phyloP scores from a whole-genome alignment of 139 green algal species.

The Nannochloris sp. region DNA sequence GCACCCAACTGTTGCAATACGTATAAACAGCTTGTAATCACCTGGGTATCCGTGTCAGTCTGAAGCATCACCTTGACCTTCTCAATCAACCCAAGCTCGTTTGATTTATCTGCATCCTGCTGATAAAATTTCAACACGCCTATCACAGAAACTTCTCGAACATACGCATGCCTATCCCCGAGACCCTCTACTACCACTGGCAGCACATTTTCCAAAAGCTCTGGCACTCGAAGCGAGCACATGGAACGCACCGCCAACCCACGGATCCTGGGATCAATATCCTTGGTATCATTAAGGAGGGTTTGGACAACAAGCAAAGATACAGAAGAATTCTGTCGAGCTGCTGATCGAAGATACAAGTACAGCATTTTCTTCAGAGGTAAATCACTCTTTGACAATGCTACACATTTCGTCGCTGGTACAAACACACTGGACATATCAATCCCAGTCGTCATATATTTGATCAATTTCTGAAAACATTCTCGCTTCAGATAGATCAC shows the following conservation, averaged over 20 bases:
- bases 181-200: conserved; percentile 38
- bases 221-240: conserved; percentile 77
- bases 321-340: conserved; percentile 38
- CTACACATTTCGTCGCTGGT: conserved; percentile 33
- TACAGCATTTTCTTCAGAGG: conserved; percentile 95
- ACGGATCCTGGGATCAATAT: conserved; percentile 85
- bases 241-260: conserved; percentile 87
- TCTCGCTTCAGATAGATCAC: conserved; percentile 47
- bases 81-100: conserved; percentile 42
- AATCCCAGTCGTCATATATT: conserved; percentile 86
- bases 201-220: conserved; percentile 91
- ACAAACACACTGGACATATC: conserved; percentile 88
- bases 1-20: conserved; percentile 51
- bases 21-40: conserved; percentile 82
- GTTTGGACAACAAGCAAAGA: conserved; percentile 31
- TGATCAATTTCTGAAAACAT: conserved; percentile 77
- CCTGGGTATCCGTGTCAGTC: conserved; percentile 66
- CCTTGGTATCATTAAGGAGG: conserved; percentile 62
- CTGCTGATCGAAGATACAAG: conserved; percentile 81
- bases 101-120: conserved; percentile 32
- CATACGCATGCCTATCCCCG: conserved; percentile 74
- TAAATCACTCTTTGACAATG: conserved; percentile 27
- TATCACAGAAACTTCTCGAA: conserved; percentile 80
- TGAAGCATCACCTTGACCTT: conserved; percentile 53
- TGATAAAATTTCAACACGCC: conserved; percentile 86